Percentiles rank a stretch among this genome's conserved stretches.
Evolutionary conservation across 768 basidiomycete genomes (phyloP).

Genomic region (Gloeopeniophorella convolvens): DNA sequence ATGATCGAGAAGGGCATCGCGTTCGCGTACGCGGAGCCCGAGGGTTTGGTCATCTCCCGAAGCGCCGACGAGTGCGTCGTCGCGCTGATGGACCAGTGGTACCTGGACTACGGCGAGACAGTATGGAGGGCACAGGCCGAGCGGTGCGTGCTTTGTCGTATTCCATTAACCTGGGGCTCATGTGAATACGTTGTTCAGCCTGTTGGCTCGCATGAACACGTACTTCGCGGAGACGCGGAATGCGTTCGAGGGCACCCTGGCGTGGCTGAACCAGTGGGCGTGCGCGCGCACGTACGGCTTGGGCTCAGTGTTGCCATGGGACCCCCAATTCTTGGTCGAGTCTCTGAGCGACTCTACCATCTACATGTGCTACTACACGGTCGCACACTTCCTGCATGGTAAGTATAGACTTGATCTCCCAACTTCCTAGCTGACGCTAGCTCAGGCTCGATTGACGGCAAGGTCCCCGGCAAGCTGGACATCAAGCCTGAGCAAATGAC

Average conservation of each 20-base stretch:
- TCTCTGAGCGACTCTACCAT: constrained; percentile 96
- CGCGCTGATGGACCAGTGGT: constrained; percentile 99
- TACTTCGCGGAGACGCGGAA: constrained; percentile 90
- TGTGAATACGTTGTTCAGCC: constrained; percentile 34
- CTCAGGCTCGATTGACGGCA: constrained; percentile 71
- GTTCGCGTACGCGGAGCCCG: constrained; percentile 92
- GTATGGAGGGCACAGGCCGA: constrained; percentile 84
- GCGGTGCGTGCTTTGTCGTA: constrained; percentile 43
- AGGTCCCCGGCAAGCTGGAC: constrained; percentile 71
- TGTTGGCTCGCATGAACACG: constrained; percentile 81
- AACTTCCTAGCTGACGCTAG: constrained; percentile 9
- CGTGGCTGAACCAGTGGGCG: constrained; percentile 98
- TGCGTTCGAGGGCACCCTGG: constrained; percentile 83
- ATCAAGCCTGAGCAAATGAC: constrained; percentile 91
- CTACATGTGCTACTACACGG: constrained; percentile 98
- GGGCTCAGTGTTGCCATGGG: constrained; percentile 95
- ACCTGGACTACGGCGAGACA: constrained; percentile 92
- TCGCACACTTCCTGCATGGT: constrained; percentile 89
- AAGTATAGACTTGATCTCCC: constrained; percentile 22
- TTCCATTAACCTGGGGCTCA: not conserved
- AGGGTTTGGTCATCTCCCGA: constrained; percentile 81
- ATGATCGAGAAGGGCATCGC: constrained; percentile 77
- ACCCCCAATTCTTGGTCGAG: constrained; percentile 93
- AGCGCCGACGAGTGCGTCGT: constrained; percentile 98
- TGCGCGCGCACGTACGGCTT: constrained; percentile 97